phyloP scores from a whole-genome alignment of 2,329 filamentous ascomycete genomes.

The Fusarium globosum region DNA sequence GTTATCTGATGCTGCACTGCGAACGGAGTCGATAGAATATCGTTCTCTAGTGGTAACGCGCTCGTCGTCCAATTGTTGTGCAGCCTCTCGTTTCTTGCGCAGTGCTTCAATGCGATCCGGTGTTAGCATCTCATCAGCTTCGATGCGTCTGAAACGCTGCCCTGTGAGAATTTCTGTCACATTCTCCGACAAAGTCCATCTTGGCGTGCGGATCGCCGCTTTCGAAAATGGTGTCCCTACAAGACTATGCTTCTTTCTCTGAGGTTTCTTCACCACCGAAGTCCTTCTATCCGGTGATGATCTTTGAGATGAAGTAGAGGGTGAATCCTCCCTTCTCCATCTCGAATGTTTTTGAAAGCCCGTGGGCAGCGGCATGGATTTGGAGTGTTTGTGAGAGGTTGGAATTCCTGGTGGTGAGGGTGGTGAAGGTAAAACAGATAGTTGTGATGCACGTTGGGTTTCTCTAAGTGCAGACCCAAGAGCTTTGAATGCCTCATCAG shows the following conservation, averaged over 20 bases:
- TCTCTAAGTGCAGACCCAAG: constrained; percentile 56
- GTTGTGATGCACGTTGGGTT: constrained; percentile 38
- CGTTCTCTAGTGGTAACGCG: constrained; percentile 18
- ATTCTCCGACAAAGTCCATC: constrained; percentile 67
- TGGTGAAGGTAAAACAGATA: constrained; percentile 26
- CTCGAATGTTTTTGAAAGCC: constrained; percentile 31
- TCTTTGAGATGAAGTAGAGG: constrained; percentile 21
- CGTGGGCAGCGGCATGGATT: constrained; percentile 40
- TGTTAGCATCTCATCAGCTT: constrained; percentile 70
- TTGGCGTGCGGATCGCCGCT: constrained; percentile 45
- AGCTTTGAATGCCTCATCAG: constrained; percentile 62
- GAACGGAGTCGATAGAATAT: constrained; percentile 41
- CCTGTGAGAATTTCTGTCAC: constrained; percentile 67
- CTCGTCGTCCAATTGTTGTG: constrained; percentile 36
- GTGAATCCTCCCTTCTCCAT: constrained; percentile 19
- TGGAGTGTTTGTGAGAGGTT: constrained; percentile 32
- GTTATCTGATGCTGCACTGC: constrained; percentile 40
- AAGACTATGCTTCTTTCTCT: constrained; percentile 51
- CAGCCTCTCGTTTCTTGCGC: constrained; percentile 50
- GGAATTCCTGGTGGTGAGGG: constrained; percentile 31
- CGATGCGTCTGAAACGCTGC: constrained; percentile 64
- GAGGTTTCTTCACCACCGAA: constrained; percentile 56
- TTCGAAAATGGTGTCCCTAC: constrained; percentile 26
- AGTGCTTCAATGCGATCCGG: constrained; percentile 62
- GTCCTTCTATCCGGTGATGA: constrained; percentile 42